These are phyloP conservation scores for Phlebopus sp. DNA, from an alignment of 1,284 basidiomycete genomes.

Conservation along the genomic window DNA sequence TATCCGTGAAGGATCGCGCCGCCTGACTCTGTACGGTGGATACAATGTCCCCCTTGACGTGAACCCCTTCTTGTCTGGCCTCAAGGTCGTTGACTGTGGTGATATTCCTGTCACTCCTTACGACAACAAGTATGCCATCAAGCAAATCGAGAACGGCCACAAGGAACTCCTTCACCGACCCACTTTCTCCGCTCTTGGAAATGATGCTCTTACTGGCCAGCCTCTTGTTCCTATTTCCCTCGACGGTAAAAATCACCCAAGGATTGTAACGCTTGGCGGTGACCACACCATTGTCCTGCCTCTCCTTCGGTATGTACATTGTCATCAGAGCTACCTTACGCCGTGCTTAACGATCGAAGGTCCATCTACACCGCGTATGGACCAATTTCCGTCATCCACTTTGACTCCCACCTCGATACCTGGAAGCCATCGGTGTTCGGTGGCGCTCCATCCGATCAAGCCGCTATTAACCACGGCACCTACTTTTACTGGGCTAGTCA, in stretches of 20 bases:
- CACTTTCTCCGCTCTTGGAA: constrained; percentile 58
- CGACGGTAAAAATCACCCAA: constrained; percentile 65
- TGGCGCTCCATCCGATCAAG: constrained; percentile 63
- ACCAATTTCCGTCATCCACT: constrained; percentile 74
- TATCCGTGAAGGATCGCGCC: constrained; percentile 72
- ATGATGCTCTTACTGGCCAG: constrained; percentile 55
- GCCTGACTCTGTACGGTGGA: constrained; percentile 69
- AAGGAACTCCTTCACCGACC: constrained; percentile 59
- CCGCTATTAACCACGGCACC: constrained; percentile 72
- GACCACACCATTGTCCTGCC: constrained; percentile 76
- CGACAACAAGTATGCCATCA: constrained; percentile 66
- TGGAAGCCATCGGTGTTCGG: constrained; percentile 74
- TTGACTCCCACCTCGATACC: constrained; percentile 74
- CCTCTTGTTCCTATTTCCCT: constrained; percentile 50
- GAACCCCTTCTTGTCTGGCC: constrained; percentile 62
- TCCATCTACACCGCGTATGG: constrained; percentile 70
- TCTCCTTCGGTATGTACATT: constrained; percentile 34
- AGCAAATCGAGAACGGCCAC: constrained; percentile 71
- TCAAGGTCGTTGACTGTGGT: constrained; percentile 72
- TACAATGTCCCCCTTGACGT: constrained; percentile 72
- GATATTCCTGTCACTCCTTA: constrained; percentile 58
- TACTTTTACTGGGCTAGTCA: constrained; percentile 78
- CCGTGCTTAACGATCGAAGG: constrained; percentile 41
- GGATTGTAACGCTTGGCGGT: constrained; percentile 72
- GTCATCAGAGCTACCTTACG: background rate